Evolutionary conservation across 192 early-diverging fungal genomes (phyloP), one percentile per base, ranked within the genome.

Genomic region (Rhizoclosmatium globosum): DNA sequence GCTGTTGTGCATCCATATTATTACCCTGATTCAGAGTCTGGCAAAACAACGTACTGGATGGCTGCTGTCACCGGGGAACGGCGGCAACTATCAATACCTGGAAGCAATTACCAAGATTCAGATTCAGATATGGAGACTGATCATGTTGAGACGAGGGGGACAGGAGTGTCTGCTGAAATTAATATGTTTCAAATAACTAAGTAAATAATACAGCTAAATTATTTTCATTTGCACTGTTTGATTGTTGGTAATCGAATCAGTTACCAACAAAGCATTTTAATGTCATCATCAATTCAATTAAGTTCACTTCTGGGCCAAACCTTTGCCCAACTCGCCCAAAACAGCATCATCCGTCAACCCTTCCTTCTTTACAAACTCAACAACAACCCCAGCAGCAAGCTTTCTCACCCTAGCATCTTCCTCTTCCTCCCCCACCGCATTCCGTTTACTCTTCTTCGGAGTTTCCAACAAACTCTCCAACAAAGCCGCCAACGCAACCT

Each of bases 1-100:
- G 60, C 38, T 11, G n/a, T 43, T n/a, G 31, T 74, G 6, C n/a
- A 48, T 74, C 72, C 72, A 7, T 74, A 74, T 44, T 74, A 62
- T 43, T 13, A 17, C 2, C 7, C 56, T 13, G 48, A 7, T 57
- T 31, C 21, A 19, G 9, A 4, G 39, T 15, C 43, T 45, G 7
- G 3, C 6, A 23, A 68, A 15, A 43, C n/a, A 42, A 43, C 15
- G 17, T 74, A 74, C 62, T 74, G 57, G 59, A 44, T 74, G 7
- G 41, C 58, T 21, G 45, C 72, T 39, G 59, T 56, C 42, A 23
- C 58, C 17, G 72, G 72, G 3, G 58, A 74, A 71, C 69, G 69
- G 42, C 42, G 69, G 47, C 11, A 58, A 21, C 9, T 41, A 23
- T n/a, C 47, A 4, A 48, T 71, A 23, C 13, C 4, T 17, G 39